A percentile compares a stretch with the other conserved stretches of the same genome.
These are phyloP conservation scores for Amorphotheca resinae DNA, from an alignment of 495 filamentous ascomycete genomes.

Conservation along the genomic window DNA sequence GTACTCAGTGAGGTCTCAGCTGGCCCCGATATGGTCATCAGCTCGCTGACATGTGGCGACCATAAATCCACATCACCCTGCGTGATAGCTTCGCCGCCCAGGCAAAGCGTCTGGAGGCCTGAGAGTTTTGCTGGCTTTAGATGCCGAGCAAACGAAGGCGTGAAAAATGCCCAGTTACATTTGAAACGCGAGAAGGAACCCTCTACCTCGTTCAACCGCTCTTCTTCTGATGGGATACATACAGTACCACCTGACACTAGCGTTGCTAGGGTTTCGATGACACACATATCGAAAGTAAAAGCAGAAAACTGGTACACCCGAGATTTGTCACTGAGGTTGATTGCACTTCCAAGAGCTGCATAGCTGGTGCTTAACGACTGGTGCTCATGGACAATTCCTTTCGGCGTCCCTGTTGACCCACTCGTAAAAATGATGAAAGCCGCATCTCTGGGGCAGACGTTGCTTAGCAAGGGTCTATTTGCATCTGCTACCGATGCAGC, in stretches of 20 bases:
- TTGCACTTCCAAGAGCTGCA: neutral
- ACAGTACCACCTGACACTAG: slow-evolving; percentile 46
- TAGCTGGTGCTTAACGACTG: neutral
- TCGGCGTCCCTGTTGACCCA: slow-evolving; percentile 34
- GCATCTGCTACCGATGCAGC: neutral
- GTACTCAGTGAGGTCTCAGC: slow-evolving; percentile 21
- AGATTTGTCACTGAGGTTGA: neutral
- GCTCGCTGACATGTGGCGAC: slow-evolving; percentile 33
- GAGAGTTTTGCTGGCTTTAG: slow-evolving; percentile 30
- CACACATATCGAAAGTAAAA: slow-evolving; percentile 56
- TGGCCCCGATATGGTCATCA: slow-evolving; percentile 46
- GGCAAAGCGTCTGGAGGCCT: slow-evolving; percentile 25
- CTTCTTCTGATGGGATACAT: slow-evolving; percentile 32
- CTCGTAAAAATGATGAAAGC: slow-evolving; percentile 35
- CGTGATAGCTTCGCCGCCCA: slow-evolving; percentile 26
- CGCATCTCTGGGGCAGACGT: slow-evolving; percentile 1
- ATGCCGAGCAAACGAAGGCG: slow-evolving; percentile 40
- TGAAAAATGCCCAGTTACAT: slow-evolving; percentile 27
- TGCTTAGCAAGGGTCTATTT: no score
- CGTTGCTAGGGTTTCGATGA: slow-evolving; percentile 76
- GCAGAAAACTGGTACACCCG: slow-evolving; percentile 5
- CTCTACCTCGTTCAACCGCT: slow-evolving; percentile 27
- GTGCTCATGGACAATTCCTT: slow-evolving; percentile 24
- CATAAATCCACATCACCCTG: slow-evolving; percentile 35
- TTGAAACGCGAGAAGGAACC: slow-evolving; percentile 26